phyloP scores from a whole-genome alignment of 1,284 basidiomycete species.

The Volvariella volvacea region DNA sequence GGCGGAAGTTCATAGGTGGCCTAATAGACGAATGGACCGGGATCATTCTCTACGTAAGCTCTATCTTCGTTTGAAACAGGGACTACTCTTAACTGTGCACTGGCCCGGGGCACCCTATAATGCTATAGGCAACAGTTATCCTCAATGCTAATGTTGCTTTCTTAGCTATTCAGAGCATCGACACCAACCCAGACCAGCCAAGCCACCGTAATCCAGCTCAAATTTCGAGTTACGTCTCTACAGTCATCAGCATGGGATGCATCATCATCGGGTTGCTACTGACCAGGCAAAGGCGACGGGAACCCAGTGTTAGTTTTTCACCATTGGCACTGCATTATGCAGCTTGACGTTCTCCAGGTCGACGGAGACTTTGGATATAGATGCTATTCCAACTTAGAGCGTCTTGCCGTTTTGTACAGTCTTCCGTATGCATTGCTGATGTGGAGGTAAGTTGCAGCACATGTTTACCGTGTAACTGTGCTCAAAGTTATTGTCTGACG shows the following conservation, averaged over 20 bases:
- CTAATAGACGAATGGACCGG: slow-evolving; percentile 44
- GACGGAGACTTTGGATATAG: slow-evolving; percentile 10
- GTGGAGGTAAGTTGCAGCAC: slow-evolving; percentile 25
- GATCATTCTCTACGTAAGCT: slow-evolving; percentile 41
- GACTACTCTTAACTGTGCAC: too few relatives aligned
- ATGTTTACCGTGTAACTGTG: too few relatives aligned
- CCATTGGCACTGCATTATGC: slow-evolving; percentile 26
- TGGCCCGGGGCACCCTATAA: background rate
- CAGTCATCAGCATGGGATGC: slow-evolving; percentile 37
- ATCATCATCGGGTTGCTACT: slow-evolving; percentile 39
- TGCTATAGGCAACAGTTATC: slow-evolving; percentile 23
- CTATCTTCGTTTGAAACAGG: background rate
- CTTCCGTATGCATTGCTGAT: slow-evolving; percentile 22
- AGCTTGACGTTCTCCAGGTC: slow-evolving; percentile 19
- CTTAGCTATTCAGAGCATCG: slow-evolving; percentile 25
- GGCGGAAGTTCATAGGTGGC: slow-evolving; percentile 33
- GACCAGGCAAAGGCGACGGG: slow-evolving; percentile 34
- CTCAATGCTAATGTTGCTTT: slow-evolving; percentile 28
- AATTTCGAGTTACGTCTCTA: slow-evolving; percentile 39
- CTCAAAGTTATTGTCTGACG: too few relatives aligned
- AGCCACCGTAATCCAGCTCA: slow-evolving; percentile 27
- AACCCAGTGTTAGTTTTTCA: slow-evolving; percentile 25
- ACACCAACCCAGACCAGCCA: slow-evolving; percentile 11
- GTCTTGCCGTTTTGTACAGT: slow-evolving; percentile 20
- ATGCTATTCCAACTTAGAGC: slow-evolving; percentile 22